These are phyloP conservation scores for Fusarium oligoseptatum DNA, from an alignment of 2,329 filamentous ascomycete genomes.

Conservation along the genomic window DNA sequence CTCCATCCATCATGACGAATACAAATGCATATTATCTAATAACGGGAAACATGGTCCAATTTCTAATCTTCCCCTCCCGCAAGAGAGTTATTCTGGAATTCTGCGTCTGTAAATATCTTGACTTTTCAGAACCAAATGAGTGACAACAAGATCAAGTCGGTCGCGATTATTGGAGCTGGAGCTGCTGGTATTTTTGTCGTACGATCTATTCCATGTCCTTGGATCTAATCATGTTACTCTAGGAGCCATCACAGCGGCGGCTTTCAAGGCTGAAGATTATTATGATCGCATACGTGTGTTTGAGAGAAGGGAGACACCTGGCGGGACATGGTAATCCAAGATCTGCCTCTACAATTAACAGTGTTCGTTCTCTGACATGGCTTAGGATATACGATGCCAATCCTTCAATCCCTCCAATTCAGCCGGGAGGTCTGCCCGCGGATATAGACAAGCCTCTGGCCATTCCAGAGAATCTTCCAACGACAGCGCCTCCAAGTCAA, in stretches of 20 bases:
- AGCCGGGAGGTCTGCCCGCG: conserved; percentile 59
- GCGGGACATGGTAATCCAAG: conserved; percentile 58
- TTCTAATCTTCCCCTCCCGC: background rate
- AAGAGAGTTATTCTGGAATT: background rate
- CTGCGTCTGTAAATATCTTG: background rate
- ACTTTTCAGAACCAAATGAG: background rate
- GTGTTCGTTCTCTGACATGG: background rate
- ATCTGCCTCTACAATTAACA: background rate
- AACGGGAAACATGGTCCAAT: background rate
- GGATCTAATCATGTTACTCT: background rate
- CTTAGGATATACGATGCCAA: conserved; percentile 65
- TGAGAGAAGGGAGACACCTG: conserved; percentile 57
- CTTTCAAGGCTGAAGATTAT: conserved; percentile 59
- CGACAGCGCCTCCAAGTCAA: conserved; percentile 53
- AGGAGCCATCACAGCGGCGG: conserved; percentile 63
- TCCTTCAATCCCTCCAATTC: conserved; percentile 48
- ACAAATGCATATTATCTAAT: background rate
- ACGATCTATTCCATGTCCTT: no score
- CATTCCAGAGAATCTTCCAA: conserved; percentile 59
- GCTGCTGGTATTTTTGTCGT: conserved; percentile 29
- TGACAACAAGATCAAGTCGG: conserved; percentile 29
- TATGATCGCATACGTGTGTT: conserved; percentile 59
- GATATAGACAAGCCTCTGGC: conserved; percentile 61
- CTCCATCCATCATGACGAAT: conserved; percentile 20
- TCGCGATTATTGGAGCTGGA: conserved; percentile 41